Percentiles rank a stretch among this genome's conserved stretches.
phyloP scores from a whole-genome alignment of 2,329 filamentous ascomycete species.

The Fusarium sp. region DNA sequence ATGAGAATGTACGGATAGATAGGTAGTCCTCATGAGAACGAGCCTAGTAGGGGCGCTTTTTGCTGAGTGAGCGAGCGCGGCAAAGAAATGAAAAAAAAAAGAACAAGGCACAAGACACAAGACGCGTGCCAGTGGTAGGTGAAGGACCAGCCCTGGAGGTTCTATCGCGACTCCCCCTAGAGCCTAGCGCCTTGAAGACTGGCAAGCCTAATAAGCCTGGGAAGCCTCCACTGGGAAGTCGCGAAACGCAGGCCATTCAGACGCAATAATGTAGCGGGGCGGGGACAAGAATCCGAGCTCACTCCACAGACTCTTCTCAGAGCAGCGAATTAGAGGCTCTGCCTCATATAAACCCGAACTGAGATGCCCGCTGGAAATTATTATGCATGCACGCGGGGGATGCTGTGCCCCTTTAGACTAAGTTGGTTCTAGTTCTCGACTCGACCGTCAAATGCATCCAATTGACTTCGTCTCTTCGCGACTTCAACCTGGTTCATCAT shows the following conservation, averaged over 20 bases:
- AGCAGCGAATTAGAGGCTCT: constrained; percentile 31
- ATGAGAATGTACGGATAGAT: constrained; percentile 5
- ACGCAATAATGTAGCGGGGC: constrained; percentile 27
- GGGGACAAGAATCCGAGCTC: constrained; percentile 18
- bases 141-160: constrained; percentile 46
- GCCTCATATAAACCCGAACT: neutral
- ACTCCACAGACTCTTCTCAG: constrained; percentile 23
- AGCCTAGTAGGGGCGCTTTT: constrained; percentile 33
- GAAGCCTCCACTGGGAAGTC: constrained; percentile 28
- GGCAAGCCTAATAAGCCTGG: constrained; percentile 24
- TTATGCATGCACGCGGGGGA: constrained; percentile 18
- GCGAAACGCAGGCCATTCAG: constrained; percentile 40
- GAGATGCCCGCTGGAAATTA: constrained; percentile 15
- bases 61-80: constrained; percentile 37
- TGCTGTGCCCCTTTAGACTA: constrained; percentile 26
- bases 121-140: constrained; percentile 50
- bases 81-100: constrained; percentile 19
- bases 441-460: constrained; percentile 18
- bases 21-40: constrained; percentile 35
- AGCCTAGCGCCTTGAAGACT: constrained; percentile 47
- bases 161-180: constrained; percentile 49
- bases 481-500: constrained; percentile 28
- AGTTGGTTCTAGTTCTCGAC: neutral
- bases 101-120: constrained; percentile 1
- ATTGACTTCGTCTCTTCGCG: constrained; percentile 20